Evolutionary conservation across 2,329 filamentous ascomycete genomes (phyloP).

Genomic region (Neopestalotiopsis sp.): DNA sequence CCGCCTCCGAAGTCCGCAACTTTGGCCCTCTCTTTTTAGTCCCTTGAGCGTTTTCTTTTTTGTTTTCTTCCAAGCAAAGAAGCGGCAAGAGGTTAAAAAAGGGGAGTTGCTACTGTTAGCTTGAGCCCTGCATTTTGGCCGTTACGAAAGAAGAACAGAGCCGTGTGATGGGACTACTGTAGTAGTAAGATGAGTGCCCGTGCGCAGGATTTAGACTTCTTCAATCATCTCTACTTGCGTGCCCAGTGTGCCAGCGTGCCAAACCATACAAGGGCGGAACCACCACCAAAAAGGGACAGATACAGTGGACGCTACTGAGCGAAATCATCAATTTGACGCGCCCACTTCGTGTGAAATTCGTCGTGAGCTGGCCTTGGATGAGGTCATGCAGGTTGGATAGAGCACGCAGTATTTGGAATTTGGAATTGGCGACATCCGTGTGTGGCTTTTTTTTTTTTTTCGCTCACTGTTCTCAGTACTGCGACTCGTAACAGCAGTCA

Average conservation of each 20-base stretch:
- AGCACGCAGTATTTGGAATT: neutral
- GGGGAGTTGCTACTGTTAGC: too few species aligned
- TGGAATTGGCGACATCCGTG: neutral
- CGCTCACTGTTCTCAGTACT: neutral
- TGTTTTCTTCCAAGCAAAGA: neutral
- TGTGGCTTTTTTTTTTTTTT: neutral
- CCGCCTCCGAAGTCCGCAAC: neutral
- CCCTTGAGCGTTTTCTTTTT: neutral
- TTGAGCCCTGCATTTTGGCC: neutral
- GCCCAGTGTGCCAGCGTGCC: neutral
- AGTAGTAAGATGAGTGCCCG: slow-evolving; percentile 7
- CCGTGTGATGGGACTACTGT: neutral
- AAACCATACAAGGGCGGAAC: slow-evolving; percentile 6
- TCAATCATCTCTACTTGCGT: neutral
- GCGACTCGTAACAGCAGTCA: too few species aligned
- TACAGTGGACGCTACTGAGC: neutral
- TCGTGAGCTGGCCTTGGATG: neutral
- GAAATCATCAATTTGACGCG: slow-evolving; percentile 15
- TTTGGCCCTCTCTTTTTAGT: neutral
- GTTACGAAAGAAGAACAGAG: neutral
- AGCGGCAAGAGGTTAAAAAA: neutral
- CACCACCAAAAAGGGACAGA: neutral
- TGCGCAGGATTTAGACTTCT: slow-evolving; percentile 5
- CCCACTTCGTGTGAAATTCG: neutral
- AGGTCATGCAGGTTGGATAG: neutral